Conservation (phyloP, 1,139 yeast genomes). For the Spathaspora sp. region DNA sequence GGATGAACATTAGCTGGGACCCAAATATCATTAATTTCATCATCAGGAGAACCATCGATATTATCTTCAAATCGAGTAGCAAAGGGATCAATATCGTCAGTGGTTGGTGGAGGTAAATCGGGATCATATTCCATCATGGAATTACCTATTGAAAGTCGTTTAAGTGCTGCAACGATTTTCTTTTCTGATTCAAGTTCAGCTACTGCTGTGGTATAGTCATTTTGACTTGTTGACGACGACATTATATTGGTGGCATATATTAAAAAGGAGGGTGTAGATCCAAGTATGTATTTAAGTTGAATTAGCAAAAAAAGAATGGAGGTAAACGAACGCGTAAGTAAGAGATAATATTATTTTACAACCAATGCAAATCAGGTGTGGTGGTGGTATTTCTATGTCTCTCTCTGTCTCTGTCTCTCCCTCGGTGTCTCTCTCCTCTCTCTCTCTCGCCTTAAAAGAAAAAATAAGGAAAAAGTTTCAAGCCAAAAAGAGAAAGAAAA, state of each 20-base stretch:
- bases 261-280: too few species aligned
- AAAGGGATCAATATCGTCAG: constrained; percentile 33
- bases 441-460: constrained; percentile 1
- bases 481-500: not conserved
- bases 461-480: not conserved
- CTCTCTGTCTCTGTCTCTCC: not conserved
- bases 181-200: constrained; percentile 55
- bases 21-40: constrained; percentile 55
- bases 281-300: constrained; percentile 7
- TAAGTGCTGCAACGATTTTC: constrained; percentile 58
- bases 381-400: not conserved
- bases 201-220: constrained; percentile 40
- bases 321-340: constrained; percentile 1
- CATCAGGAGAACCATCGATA: constrained; percentile 25
- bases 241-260: not conserved
- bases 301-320: not conserved
- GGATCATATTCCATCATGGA: constrained; percentile 56
- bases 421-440: not conserved
- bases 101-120: constrained; percentile 41
- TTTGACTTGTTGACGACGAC: not conserved
- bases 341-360: not conserved
- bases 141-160: constrained; percentile 52
- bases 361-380: not conserved
- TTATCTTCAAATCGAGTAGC: not conserved
- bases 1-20: constrained; percentile 96